Evolutionary conservation across 345 rosid species (phyloP), one percentile per base, ranked within the genome.

Genomic region (Acer yangbiense): DNA sequence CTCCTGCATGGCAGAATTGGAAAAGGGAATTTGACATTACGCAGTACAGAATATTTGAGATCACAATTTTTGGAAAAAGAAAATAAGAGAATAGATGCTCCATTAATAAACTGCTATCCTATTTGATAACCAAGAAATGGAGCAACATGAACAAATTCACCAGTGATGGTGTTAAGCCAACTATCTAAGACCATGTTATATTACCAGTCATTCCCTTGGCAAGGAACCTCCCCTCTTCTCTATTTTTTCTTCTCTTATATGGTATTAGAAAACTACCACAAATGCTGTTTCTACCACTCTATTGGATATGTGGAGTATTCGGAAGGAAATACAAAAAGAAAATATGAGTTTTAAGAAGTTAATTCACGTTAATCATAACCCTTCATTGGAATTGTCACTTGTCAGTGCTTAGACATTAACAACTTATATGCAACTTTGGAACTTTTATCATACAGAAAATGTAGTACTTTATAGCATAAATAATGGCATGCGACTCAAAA

Each of bases 381-480:
- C 12, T n/a, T 39, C 7, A 23, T 14, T 8, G 17, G 12, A 60
- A 66, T 65, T 71, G 39, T 76, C 61, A 60, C 61, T 65, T 71
- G 39, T 76, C 61, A 79, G 71, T 71, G 66, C 25, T 69, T 58
- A 35, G 23, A 73, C 57, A 35, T 23, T 39, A 76, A 12, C 16
- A 43, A 75, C 78, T 61, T 69, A 16, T 41, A 55, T 6, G 20
- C 39, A 46, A 67, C 72, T 1, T 23, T 13, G 9, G 25, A n/a
- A 23, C 20, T 69, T 62, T 55, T 52, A 68, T 4, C 41, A 23
- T 58, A 39, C 17, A 41, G 29, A 62, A 35, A 48, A 63, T 35
- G 46, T n/a, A 16, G 48, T 48, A 8, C 23, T 41, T 64, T 32
- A 46, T 41, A 13, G 63, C 20, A 20, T 21, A 29, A 18, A 76